Percentiles rank a stretch among this genome's conserved stretches.
Evolutionary conservation across 116 monocot genomes (phyloP).

Genomic region (Phalaenopsis hybrid): DNA sequence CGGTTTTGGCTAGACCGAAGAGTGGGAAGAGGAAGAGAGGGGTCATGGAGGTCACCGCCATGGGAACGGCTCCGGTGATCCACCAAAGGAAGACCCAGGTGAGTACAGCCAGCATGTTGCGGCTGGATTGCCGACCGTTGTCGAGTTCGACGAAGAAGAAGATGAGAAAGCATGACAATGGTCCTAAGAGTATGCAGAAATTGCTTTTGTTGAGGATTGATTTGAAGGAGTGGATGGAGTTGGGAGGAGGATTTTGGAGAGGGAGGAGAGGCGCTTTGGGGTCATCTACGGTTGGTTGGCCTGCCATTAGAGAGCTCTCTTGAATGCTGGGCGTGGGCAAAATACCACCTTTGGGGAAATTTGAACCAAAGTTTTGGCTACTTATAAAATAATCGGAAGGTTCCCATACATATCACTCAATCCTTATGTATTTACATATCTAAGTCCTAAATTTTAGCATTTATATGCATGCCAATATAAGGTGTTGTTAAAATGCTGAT

Average conservation of each 20-base stretch:
- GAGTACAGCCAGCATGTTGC: slow-evolving; percentile 66
- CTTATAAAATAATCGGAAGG: neutral
- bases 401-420: too few relatives aligned
- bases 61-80: slow-evolving; percentile 65
- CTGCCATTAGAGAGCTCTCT: slow-evolving; percentile 7
- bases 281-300: slow-evolving; percentile 11
- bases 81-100: slow-evolving; percentile 79
- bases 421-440: too few relatives aligned
- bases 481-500: too few relatives aligned
- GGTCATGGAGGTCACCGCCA: slow-evolving; percentile 75
- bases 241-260: slow-evolving; percentile 13
- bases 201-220: slow-evolving; percentile 25
- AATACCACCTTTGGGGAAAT: too few relatives aligned
- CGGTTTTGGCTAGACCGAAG: slow-evolving; percentile 48
- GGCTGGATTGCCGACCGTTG: slow-evolving; percentile 17
- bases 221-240: neutral
- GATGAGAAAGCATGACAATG: slow-evolving; percentile 35
- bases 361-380: too few relatives aligned
- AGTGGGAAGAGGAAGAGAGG: slow-evolving; percentile 81
- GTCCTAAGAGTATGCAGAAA: slow-evolving; percentile 39
- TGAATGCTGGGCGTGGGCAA: neutral
- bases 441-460: too few relatives aligned
- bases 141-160: slow-evolving; percentile 40
- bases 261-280: slow-evolving; percentile 14
- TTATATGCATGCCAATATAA: too few relatives aligned